Conservation (phyloP, 169 alveolate genomes). For the Cryptosporidium sp. region DNA sequence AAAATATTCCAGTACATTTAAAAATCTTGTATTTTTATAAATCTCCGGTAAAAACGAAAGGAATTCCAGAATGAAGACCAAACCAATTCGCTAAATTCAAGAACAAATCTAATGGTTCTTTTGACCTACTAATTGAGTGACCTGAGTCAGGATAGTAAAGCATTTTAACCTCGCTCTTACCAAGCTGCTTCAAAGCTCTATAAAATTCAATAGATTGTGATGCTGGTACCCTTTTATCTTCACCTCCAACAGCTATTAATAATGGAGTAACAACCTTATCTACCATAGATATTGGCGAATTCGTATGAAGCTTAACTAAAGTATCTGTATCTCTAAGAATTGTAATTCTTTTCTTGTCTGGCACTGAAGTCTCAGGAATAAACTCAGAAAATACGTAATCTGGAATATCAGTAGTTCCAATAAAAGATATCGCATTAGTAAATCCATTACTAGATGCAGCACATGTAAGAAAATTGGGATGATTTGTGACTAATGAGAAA, state of each 20-base stretch:
- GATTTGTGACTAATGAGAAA: background rate
- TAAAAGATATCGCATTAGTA: constrained; percentile 30
- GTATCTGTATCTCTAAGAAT: constrained; percentile 7
- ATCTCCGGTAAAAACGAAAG: constrained; percentile 1
- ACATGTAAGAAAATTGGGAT: constrained; percentile 24
- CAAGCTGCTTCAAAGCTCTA: constrained; percentile 29
- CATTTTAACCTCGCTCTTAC: constrained; percentile 49
- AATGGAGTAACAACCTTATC: constrained; percentile 58
- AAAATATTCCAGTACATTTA: no score
- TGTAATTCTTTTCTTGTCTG: background rate
- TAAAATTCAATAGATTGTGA: constrained; percentile 71
- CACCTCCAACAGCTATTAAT: constrained; percentile 40
- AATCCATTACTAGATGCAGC: constrained; percentile 41
- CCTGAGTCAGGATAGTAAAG: constrained; percentile 32
- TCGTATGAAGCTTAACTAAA: constrained; percentile 7
- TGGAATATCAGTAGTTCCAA: constrained; percentile 51
- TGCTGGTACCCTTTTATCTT: constrained; percentile 46
- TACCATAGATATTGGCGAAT: constrained; percentile 44
- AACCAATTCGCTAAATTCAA: constrained; percentile 57
- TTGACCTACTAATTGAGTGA: background rate
- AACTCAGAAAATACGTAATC: constrained; percentile 42
- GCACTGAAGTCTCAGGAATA: constrained; percentile 3
- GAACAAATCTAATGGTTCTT: constrained; percentile 10
- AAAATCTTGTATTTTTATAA: background rate
- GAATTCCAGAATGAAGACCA: constrained; percentile 45